Conservation (phyloP, 1,284 basidiomycete genomes). For the Malassezia caprae region DNA sequence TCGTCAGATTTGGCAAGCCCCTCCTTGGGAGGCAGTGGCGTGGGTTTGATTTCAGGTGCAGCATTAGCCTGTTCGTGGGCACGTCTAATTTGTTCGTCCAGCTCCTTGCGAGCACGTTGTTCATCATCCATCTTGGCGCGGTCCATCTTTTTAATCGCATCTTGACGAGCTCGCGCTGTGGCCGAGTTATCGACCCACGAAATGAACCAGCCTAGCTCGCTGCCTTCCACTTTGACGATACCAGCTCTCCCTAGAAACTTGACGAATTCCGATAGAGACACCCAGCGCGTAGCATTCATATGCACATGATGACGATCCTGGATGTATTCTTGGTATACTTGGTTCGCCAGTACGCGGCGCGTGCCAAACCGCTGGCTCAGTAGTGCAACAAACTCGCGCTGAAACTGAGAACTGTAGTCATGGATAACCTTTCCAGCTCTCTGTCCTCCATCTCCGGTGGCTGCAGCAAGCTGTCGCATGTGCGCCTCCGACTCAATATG, state of each 20-base stretch:
- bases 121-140: conserved; percentile 83
- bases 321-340: conserved; percentile 96
- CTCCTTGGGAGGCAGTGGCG: neutral
- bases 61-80: conserved; percentile 51
- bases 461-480: conserved; percentile 86
- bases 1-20: neutral
- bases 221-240: conserved; percentile 85
- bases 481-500: conserved; percentile 77
- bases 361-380: conserved; percentile 58
- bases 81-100: conserved; percentile 86
- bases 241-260: conserved; percentile 82
- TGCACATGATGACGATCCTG: conserved; percentile 87
- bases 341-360: conserved; percentile 58
- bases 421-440: conserved; percentile 80
- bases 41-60: neutral
- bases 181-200: conserved; percentile 94
- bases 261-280: conserved; percentile 84
- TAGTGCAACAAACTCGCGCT: conserved; percentile 78
- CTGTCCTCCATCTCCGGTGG: conserved; percentile 59
- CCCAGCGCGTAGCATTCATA: conserved; percentile 98
- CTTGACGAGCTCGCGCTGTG: conserved; percentile 79
- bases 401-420: conserved; percentile 79
- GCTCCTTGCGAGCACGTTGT: conserved; percentile 76
- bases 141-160: conserved; percentile 86
- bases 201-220: conserved; percentile 93